Evolutionary conservation across 345 rosid species (phyloP).

Genomic region (Excoecaria agallocha): DNA sequence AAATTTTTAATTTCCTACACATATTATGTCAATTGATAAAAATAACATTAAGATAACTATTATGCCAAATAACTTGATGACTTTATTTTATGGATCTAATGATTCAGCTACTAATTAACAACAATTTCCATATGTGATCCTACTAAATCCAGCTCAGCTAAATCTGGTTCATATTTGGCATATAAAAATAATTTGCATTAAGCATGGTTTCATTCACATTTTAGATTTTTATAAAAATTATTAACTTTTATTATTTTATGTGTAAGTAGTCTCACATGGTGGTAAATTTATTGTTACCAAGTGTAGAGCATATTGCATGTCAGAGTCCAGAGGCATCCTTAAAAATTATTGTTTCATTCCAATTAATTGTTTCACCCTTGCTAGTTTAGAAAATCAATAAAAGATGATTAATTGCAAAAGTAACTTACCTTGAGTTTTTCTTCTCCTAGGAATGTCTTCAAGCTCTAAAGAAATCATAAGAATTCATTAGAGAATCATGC

Average conservation of each 20-base stretch:
- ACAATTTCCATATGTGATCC: neutral
- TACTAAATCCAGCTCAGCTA: neutral
- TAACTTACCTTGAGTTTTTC: slow-evolving; percentile 72
- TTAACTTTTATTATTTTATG: neutral
- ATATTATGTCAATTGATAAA: slow-evolving; percentile 18
- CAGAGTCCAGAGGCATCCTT: neutral
- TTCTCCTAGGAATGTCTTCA: slow-evolving; percentile 86
- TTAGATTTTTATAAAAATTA: neutral
- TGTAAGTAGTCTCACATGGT: neutral
- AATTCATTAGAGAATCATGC: slow-evolving; percentile 18
- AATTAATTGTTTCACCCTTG: neutral
- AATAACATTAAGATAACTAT: slow-evolving; percentile 10
- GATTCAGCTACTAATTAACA: neutral
- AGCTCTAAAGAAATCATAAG: slow-evolving; percentile 52
- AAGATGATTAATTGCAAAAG: neutral
- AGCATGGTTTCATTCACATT: neutral
- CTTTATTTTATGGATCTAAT: neutral
- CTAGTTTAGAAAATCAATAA: neutral
- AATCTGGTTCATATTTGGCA: no score
- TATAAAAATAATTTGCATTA: neutral
- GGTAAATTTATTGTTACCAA: neutral
- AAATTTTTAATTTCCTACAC: slow-evolving; percentile 86
- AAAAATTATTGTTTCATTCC: neutral
- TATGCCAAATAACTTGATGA: neutral
- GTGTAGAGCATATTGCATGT: neutral